Conservation (phyloP, 2,329 filamentous ascomycete genomes). For the Orbilia blumenaviensis region DNA sequence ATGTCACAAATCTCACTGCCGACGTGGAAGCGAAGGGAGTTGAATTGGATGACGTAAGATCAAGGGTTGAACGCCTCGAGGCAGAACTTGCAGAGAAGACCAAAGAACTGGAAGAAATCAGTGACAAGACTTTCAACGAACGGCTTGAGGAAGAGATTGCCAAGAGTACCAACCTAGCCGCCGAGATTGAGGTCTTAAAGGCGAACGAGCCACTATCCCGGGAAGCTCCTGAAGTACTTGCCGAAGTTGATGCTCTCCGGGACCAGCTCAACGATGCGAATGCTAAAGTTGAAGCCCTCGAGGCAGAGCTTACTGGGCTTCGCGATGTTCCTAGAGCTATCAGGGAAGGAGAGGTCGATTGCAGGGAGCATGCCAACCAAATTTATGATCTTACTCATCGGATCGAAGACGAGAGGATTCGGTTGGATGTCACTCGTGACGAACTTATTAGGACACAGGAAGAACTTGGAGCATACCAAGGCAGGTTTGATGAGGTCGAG, state of each 20-base stretch:
- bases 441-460: constrained; percentile 47
- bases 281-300: constrained; percentile 38
- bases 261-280: constrained; percentile 41
- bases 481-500: constrained; percentile 44
- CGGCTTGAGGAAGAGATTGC: constrained; percentile 51
- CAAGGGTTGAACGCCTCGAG: constrained; percentile 32
- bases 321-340: constrained; percentile 25
- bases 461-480: constrained; percentile 39
- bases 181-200: constrained; percentile 47
- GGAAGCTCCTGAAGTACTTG: constrained; percentile 28
- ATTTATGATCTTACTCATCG: constrained; percentile 47
- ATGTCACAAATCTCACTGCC: constrained; percentile 33
- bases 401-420: constrained; percentile 45
- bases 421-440: constrained; percentile 38
- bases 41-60: constrained; percentile 21
- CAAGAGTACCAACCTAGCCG: constrained; percentile 36
- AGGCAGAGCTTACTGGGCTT: constrained; percentile 22
- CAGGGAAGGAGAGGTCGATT: neutral
- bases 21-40: constrained; percentile 35
- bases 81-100: constrained; percentile 22
- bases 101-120: constrained; percentile 37
- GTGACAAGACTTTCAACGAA: constrained; percentile 44
- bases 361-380: constrained; percentile 43
- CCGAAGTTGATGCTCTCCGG: constrained; percentile 38
- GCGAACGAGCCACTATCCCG: constrained; percentile 33